Evolutionary conservation across 2,329 filamentous ascomycete genomes (phyloP).

Genomic region (Venturia carpophila): DNA sequence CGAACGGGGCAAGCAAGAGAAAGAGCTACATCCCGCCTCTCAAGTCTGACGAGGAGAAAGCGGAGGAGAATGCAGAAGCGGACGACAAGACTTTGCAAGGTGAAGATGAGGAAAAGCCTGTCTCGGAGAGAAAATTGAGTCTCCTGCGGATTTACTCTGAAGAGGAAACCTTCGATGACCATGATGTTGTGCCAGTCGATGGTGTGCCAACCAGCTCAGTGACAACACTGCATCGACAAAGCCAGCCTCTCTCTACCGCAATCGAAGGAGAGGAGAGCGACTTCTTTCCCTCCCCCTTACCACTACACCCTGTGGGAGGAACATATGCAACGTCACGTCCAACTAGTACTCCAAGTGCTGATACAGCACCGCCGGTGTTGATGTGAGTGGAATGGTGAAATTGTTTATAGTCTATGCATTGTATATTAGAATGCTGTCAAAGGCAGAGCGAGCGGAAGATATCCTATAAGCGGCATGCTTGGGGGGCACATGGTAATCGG

Average conservation of each 20-base stretch:
- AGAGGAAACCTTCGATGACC: background rate
- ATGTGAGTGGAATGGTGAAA: background rate
- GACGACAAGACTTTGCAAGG: background rate
- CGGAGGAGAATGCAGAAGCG: background rate
- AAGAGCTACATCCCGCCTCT: slow-evolving; percentile 35
- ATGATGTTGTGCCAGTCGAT: background rate
- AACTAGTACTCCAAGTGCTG: background rate
- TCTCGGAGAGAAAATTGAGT: background rate
- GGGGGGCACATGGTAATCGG: background rate
- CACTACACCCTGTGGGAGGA: background rate
- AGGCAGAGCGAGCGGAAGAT: background rate
- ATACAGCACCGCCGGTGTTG: background rate
- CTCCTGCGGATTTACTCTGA: background rate
- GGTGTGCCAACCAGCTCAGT: background rate
- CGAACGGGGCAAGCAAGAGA: slow-evolving; percentile 56
- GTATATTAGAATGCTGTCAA: background rate
- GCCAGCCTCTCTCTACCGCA: background rate
- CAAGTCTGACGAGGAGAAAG: background rate
- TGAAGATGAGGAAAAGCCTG: background rate
- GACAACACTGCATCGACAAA: background rate
- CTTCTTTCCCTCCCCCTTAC: background rate
- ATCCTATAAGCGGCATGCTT: background rate
- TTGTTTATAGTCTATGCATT: background rate
- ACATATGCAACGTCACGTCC: background rate
- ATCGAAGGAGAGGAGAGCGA: background rate